Percentiles rank a stretch among this genome's conserved stretches.
Evolutionary conservation across 768 basidiomycete genomes (phyloP).

Genomic region (Mycena albidolilacea): DNA sequence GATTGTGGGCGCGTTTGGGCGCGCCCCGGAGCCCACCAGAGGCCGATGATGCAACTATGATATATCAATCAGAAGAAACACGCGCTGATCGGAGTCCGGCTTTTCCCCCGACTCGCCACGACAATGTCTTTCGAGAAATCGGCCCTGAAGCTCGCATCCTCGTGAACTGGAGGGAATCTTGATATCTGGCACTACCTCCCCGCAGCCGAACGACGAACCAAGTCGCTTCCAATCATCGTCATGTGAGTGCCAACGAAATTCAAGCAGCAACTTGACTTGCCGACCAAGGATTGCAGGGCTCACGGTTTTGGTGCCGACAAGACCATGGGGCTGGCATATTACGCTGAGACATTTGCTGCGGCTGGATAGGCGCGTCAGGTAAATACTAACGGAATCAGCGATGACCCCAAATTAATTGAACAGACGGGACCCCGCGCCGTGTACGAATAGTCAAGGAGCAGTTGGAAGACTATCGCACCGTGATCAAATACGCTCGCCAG

Average conservation of each 20-base stretch:
- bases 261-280: background rate
- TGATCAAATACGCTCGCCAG: constrained; percentile 50
- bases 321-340: constrained; percentile 47
- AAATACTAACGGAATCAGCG: background rate
- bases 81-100: background rate
- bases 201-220: background rate
- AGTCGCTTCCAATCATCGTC: constrained; percentile 46
- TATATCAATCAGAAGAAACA: background rate
- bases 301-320: constrained; percentile 53
- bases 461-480: constrained; percentile 54
- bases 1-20: background rate
- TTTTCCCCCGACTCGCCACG: background rate
- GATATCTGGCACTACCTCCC: constrained; percentile 55
- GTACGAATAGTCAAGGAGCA: constrained; percentile 49
- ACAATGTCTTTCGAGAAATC: constrained; percentile 36
- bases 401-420: background rate
- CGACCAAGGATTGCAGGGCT: constrained; percentile 44
- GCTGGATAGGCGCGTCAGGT: constrained; percentile 54
- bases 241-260: constrained; percentile 41
- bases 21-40: background rate
- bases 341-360: constrained; percentile 49
- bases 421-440: constrained; percentile 51
- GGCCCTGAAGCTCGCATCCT: constrained; percentile 50
- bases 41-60: background rate
- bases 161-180: constrained; percentile 48